Conservation (phyloP, 2,329 filamentous ascomycete genomes). For the Beauveria medogensis region DNA sequence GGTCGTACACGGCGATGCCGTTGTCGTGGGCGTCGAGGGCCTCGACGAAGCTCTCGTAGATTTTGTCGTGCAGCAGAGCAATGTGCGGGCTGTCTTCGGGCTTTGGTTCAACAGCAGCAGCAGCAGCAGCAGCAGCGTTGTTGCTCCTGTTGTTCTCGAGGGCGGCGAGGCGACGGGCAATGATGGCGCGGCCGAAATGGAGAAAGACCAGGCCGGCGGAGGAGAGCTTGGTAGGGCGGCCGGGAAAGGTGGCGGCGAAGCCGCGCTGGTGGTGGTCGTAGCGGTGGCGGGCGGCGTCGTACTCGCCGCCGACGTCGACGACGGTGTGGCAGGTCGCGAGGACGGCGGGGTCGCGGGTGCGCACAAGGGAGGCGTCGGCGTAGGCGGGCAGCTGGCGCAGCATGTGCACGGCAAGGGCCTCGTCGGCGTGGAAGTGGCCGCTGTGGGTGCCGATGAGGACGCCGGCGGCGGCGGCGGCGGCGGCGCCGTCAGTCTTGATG, state of each 20-base stretch:
- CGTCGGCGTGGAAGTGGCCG: constrained; percentile 98
- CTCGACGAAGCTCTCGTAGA: constrained; percentile 92
- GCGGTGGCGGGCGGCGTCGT: constrained; percentile 66
- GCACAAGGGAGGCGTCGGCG: constrained; percentile 62
- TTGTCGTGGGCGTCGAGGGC: constrained; percentile 98
- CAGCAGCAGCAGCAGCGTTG: constrained; percentile 30
- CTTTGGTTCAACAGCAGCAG: constrained; percentile 30
- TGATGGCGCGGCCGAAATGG: constrained; percentile 84
- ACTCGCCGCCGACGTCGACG: constrained; percentile 95
- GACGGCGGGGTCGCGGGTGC: constrained; percentile 74
- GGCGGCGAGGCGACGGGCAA: constrained; percentile 48
- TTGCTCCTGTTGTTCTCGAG: constrained; percentile 31
- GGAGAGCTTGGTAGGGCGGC: constrained; percentile 78
- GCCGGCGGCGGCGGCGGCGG: constrained; percentile 15
- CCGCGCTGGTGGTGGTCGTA: constrained; percentile 97
- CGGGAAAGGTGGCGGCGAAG: constrained; percentile 79
- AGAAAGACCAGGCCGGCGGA: constrained; percentile 91
- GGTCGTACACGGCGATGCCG: constrained; percentile 77
- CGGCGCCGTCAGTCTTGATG: constrained; percentile 59
- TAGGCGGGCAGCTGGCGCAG: constrained; percentile 84
- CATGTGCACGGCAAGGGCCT: constrained; percentile 94
- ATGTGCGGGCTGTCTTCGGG: constrained; percentile 58
- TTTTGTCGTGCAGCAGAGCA: constrained; percentile 70
- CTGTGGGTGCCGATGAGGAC: constrained; percentile 86
- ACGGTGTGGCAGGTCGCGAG: constrained; percentile 86